A percentile compares a stretch with the other conserved stretches of the same genome.
phyloP scores from a whole-genome alignment of 345 rosid species.

The Ceriops tagal region DNA sequence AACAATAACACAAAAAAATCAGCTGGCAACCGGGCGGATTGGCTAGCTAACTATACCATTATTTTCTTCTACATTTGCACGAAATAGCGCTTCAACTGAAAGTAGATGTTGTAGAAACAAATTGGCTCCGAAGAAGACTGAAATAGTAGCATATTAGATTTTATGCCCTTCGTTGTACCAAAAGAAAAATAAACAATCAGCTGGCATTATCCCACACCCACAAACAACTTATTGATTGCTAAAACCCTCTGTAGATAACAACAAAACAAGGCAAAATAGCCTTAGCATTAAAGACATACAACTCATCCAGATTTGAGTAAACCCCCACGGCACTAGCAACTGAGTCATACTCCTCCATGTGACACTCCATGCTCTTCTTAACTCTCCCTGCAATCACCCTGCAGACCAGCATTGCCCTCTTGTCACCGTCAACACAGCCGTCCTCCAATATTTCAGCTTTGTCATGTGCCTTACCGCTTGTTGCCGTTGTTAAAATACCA shows the following conservation, averaged over 20 bases:
- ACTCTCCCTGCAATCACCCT: constrained; percentile 78
- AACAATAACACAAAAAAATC: background rate
- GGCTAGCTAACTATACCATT: no score
- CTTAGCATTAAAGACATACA: constrained; percentile 56
- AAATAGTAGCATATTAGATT: no score
- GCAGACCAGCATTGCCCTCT: constrained; percentile 75
- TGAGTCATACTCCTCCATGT: constrained; percentile 57
- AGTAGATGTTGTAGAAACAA: no score
- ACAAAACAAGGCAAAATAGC: constrained; percentile 84
- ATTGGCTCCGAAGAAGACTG: no score
- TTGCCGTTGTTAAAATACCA: constrained; percentile 70
- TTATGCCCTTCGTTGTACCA: no score
- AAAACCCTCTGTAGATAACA: constrained; percentile 58
- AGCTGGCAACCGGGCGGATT: background rate
- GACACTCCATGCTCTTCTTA: constrained; percentile 44
- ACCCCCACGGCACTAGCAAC: constrained; percentile 48
- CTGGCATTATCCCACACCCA: background rate
- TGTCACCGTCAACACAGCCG: constrained; percentile 19
- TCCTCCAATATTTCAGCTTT: constrained; percentile 25
- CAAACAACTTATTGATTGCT: background rate
- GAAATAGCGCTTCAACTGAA: no score
- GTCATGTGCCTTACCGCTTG: constrained; percentile 77
- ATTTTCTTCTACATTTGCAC: no score
- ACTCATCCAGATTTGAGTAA: constrained; percentile 62
- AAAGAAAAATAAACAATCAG: background rate